Percentiles rank a stretch among this genome's conserved stretches.
phyloP scores from a whole-genome alignment of 2,329 filamentous ascomycete genomes.

The Fusarium chlamydosporum region DNA sequence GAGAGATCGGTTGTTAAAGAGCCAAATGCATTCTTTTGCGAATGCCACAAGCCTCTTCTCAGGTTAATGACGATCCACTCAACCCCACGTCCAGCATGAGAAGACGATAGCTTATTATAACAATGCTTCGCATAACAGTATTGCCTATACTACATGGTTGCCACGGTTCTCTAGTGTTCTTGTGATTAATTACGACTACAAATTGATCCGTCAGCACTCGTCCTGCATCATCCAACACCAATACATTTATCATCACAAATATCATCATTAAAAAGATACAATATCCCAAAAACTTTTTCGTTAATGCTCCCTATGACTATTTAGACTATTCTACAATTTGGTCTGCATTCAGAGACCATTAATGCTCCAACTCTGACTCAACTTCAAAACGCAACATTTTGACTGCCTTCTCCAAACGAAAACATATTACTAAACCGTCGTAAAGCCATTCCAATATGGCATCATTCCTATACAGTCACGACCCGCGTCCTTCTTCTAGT shows the following conservation, averaged over 20 bases:
- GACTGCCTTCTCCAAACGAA: conserved; percentile 5
- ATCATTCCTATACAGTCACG: conserved; percentile 26
- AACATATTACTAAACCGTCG: conserved; percentile 40
- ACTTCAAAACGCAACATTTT: conserved; percentile 21
- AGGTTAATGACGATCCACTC: conserved; percentile 3
- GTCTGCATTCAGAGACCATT: conserved; percentile 29
- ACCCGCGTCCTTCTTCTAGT: conserved; percentile 46
- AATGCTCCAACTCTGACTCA: conserved; percentile 16
- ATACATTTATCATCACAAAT: not conserved
- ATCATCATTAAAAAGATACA: not conserved
- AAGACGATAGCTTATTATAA: not conserved
- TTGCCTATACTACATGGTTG: not conserved
- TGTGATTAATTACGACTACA: not conserved
- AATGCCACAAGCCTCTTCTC: not conserved
- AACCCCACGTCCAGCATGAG: not conserved
- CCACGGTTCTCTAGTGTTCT: not conserved
- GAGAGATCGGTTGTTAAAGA: no score
- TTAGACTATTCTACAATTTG: conserved; percentile 50
- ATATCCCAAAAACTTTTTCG: conserved; percentile 3
- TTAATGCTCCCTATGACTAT: conserved; percentile 35
- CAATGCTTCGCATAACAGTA: not conserved
- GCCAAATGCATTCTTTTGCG: no score
- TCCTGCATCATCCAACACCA: not conserved
- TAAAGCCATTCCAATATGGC: conserved; percentile 32
- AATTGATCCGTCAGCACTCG: not conserved